Conservation (phyloP, 148 eudicot genomes). For the Diospyros kaki region DNA sequence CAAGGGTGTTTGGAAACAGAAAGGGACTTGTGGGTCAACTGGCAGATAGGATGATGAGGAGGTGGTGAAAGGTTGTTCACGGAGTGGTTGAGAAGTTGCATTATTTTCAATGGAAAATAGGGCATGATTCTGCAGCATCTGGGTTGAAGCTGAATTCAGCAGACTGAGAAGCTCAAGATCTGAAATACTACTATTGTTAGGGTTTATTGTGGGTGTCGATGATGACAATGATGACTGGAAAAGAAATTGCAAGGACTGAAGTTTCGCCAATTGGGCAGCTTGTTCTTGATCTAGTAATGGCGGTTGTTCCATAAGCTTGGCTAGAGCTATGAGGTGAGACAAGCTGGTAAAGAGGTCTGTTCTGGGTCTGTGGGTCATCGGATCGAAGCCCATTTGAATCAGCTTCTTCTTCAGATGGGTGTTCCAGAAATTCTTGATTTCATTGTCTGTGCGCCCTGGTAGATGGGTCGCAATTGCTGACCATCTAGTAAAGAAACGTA, state of each 20-base stretch:
- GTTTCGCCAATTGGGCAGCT: background rate
- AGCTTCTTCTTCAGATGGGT: slow-evolving; percentile 27
- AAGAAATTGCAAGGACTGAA: background rate
- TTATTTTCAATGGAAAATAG: slow-evolving; percentile 4
- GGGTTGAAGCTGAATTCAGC: background rate
- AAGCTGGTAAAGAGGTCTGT: slow-evolving; percentile 27
- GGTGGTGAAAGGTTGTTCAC: background rate
- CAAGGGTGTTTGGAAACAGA: slow-evolving; percentile 13
- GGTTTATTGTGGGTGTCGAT: background rate
- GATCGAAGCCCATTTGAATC: slow-evolving; percentile 30
- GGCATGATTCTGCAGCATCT: background rate
- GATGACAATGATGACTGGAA: background rate
- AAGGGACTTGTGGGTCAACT: slow-evolving; percentile 9
- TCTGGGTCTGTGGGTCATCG: slow-evolving; percentile 28
- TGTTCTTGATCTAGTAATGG: background rate
- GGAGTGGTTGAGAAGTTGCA: background rate
- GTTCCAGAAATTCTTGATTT: slow-evolving; percentile 31
- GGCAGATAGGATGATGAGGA: background rate
- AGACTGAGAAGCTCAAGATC: background rate
- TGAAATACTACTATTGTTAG: background rate
- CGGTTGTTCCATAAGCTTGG: slow-evolving; percentile 17
- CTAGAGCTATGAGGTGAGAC: slow-evolving; percentile 26
- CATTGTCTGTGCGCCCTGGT: slow-evolving; percentile 26
- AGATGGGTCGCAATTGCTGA: slow-evolving; percentile 26
- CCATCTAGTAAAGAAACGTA: slow-evolving; percentile 14